Evolutionary conservation across 2,329 filamentous ascomycete species (phyloP).

Genomic region (Ustilaginoidea virens): DNA sequence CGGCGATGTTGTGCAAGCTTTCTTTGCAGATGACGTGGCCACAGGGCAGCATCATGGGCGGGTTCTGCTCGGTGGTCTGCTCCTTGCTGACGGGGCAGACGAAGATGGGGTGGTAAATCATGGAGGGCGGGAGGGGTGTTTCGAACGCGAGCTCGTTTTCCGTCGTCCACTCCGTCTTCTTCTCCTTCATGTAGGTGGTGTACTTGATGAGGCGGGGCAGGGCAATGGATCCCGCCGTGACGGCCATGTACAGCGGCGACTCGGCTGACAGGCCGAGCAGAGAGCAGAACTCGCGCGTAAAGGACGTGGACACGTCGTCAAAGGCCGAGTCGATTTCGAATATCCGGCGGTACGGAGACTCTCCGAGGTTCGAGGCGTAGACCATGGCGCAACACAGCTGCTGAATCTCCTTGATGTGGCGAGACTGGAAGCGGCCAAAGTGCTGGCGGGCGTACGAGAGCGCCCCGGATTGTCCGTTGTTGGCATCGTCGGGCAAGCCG

Average conservation of each 20-base stretch:
- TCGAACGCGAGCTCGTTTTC: conserved; percentile 77
- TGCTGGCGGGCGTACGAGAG: conserved; percentile 60
- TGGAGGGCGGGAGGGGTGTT: conserved; percentile 40
- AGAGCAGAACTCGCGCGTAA: conserved; percentile 89
- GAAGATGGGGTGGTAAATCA: conserved; percentile 88
- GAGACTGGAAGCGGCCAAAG: conserved; percentile 57
- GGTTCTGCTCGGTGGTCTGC: conserved; percentile 83
- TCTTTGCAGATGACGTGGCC: conserved; percentile 88
- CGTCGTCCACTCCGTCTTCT: conserved; percentile 89
- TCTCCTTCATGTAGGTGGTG: conserved; percentile 72
- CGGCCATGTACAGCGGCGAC: conserved; percentile 83
- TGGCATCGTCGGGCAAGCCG: conserved; percentile 36
- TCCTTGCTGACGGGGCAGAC: conserved; percentile 96
- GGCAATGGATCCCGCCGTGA: conserved; percentile 83
- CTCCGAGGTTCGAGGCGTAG: conserved; percentile 56
- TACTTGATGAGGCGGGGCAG: conserved; percentile 81
- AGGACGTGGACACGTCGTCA: conserved; percentile 70
- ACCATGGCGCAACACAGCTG: conserved; percentile 70
- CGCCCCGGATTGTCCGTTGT: conserved; percentile 46
- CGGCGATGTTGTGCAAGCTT: conserved; percentile 60
- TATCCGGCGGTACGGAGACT: conserved; percentile 64
- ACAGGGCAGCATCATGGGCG: conserved; percentile 92
- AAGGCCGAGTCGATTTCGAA: conserved; percentile 67
- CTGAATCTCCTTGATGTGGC: conserved; percentile 67
- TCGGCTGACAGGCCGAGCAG: conserved; percentile 79